Base-by-base conservation (phyloP, 306 rosid species). In the Inga oerstediana region DNA sequence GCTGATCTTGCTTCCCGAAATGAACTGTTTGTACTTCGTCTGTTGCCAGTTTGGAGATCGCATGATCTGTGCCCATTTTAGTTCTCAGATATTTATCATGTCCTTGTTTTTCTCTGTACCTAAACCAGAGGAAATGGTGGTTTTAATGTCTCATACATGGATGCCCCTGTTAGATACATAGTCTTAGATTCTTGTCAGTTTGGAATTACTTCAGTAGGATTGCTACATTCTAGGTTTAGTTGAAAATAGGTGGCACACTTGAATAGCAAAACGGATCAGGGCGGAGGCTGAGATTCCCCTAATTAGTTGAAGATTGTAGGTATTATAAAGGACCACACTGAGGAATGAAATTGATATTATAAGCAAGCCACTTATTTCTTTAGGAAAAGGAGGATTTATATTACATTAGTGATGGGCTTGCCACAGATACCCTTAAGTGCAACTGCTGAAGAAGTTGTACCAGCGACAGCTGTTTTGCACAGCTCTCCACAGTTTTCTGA, bases 341-440 rank as follows among this genome's bases (percentile, higher is more conserved):
- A 84, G 76, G 67, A 69, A 79, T 46, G 64, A 52, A 68, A 68
- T 88, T 77, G 75, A 65, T 83, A 15, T 54, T 64, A 82, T 20
- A 44, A 64, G 73, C 66, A 75, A 73, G 62, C 41, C 67, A 76
- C 77, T 64, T 59, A 74, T 56, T 67, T 64, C 77, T 83, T 56
- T 65, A 48, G 74, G 74, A 45, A n/a, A 80, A 56, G 24, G 54
- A 65, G 83, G 82, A 71, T 83, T 34, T 65, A 4, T 52, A 61
- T 75, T 81, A 30, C 79, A 75, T 49, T 74, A 66, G 82, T 48
- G 77, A 97, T 97, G 99, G 99, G 99, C 61, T 88, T 97, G 89
- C 99, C 97, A 58, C 98, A 94, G 81, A 81, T 87, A 74, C 86
- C 97, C n/a, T 32, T 68, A 8, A 79, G 85, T 89, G 93, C 85